Evolutionary conservation across 139 green algal species (phyloP), one percentile per base, ranked within the genome.

Genomic region (Spirogloea muscicola): DNA sequence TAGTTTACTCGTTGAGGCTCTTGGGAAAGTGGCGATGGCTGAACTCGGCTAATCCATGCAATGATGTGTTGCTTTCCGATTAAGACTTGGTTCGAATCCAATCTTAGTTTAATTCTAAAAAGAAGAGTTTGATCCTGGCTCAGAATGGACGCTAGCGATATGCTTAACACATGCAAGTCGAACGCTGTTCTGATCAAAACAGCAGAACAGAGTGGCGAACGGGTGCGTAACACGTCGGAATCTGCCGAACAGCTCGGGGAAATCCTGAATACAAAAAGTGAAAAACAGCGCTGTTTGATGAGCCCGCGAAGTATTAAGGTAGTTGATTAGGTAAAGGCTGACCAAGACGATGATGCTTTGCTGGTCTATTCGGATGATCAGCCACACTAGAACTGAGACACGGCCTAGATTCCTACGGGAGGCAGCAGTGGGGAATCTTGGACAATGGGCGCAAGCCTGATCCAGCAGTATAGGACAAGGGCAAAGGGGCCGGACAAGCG

Each of bases 81-180:
- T n/a, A n/a, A n/a, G n/a, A n/a, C n/a, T n/a, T n/a, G n/a, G n/a
- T n/a, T n/a, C n/a, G n/a, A n/a, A n/a, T n/a, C n/a, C n/a, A n/a
- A n/a, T n/a, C n/a, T n/a, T n/a, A n/a, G n/a, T n/a, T n/a, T n/a
- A n/a, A n/a, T n/a, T n/a, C n/a, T n/a, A n/a, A n/a, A n/a, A 68
- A 7, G 64, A 84, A 82, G 76, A 86, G 80, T 86, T 84, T 84
- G 77, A 84, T 84, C 73, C 72, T 86, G 83, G 83, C 79, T 86
- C 80, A 84, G 80, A 83, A 86, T 84, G 68, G 86, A 87, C 83
- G 83, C 80, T 83, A 68, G 83, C 83, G 63, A 77, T 68, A 84
- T 39, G 74, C 74, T 33, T 86, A 87, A 87, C 83, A 84, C 83
- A 85, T 86, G 83, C 83, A 87, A 87, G 76, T 84, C 75, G 42